A percentile compares a stretch with the other conserved stretches of the same genome.
Evolutionary conservation across 345 rosid species (phyloP).

Genomic region (Euphorbia tirucalli): DNA sequence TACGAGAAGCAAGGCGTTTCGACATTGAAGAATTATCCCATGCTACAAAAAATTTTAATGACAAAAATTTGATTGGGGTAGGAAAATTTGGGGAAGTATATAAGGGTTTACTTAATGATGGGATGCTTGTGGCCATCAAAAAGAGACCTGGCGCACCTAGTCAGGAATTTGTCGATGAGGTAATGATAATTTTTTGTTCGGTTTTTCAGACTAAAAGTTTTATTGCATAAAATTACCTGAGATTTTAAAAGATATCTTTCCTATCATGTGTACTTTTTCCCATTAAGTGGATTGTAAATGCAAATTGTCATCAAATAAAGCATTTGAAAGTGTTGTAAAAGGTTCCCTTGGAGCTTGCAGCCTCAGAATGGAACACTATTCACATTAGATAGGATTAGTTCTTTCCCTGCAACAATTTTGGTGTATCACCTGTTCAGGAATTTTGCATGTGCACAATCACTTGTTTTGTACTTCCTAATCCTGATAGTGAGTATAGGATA

Average conservation of each 20-base stretch:
- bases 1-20: conserved; percentile 76
- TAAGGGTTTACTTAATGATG: conserved; percentile 88
- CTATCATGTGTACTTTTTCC: neutral
- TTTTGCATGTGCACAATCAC: conserved; percentile 8
- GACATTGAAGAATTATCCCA: conserved; percentile 78
- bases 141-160: conserved; percentile 69
- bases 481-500: neutral
- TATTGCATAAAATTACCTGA: neutral
- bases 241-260: neutral
- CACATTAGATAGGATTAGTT: neutral
- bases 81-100: conserved; percentile 93
- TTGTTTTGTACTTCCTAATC: neutral
- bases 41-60: conserved; percentile 75
- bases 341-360: neutral
- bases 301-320: too few relatives aligned
- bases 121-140: conserved; percentile 87
- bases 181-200: conserved; percentile 21
- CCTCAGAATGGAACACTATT: neutral
- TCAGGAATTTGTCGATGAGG: conserved; percentile 84
- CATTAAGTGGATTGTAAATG: too few relatives aligned
- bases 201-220: neutral
- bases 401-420: neutral
- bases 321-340: too few relatives aligned
- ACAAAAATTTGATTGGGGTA: conserved; percentile 68
- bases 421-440: too few relatives aligned